These are phyloP conservation scores for Martensiomyces pterosporus DNA, from an alignment of 192 early-diverging fungal species.

Conservation along the genomic window DNA sequence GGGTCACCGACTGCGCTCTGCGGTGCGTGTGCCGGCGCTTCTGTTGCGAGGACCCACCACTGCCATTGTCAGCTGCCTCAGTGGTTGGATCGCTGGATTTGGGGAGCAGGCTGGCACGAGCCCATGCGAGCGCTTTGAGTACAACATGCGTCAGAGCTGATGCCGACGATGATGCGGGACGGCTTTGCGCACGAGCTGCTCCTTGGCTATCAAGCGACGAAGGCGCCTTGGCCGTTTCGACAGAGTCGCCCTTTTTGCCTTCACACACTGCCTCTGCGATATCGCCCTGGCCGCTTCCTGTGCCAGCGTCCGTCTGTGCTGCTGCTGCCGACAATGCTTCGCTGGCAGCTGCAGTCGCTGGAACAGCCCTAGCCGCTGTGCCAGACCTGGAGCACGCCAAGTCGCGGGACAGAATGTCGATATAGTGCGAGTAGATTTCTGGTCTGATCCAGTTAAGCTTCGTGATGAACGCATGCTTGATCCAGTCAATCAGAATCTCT, in stretches of 20 bases:
- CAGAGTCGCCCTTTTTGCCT: no score
- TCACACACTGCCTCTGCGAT: no score
- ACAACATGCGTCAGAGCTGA: slow-evolving; percentile 29
- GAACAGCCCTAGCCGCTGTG: slow-evolving; percentile 1
- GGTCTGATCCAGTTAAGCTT: slow-evolving; percentile 95
- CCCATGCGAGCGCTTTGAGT: slow-evolving; percentile 21
- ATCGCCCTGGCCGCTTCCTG: no score
- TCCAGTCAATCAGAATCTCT: slow-evolving; percentile 92
- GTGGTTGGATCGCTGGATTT: background rate
- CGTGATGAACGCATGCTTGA: slow-evolving; percentile 97
- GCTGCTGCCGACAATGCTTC: background rate
- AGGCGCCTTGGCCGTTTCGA: no score
- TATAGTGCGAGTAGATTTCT: slow-evolving; percentile 80
- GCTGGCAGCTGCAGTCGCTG: background rate
- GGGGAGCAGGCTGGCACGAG: slow-evolving; percentile 2
- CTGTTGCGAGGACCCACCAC: background rate
- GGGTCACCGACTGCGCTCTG: slow-evolving; percentile 26
- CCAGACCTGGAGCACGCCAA: slow-evolving; percentile 52
- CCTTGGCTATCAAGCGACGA: no score
- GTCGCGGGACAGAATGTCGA: slow-evolving; percentile 85
- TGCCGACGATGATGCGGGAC: no score
- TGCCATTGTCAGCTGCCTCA: background rate
- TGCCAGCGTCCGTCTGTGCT: no score
- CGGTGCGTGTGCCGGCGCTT: slow-evolving; percentile 15
- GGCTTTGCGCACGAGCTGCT: no score